Percentiles rank a stretch among this genome's conserved stretches.
Conservation (phyloP, 2,329 filamentous ascomycete genomes). For the Knufia petricola region DNA sequence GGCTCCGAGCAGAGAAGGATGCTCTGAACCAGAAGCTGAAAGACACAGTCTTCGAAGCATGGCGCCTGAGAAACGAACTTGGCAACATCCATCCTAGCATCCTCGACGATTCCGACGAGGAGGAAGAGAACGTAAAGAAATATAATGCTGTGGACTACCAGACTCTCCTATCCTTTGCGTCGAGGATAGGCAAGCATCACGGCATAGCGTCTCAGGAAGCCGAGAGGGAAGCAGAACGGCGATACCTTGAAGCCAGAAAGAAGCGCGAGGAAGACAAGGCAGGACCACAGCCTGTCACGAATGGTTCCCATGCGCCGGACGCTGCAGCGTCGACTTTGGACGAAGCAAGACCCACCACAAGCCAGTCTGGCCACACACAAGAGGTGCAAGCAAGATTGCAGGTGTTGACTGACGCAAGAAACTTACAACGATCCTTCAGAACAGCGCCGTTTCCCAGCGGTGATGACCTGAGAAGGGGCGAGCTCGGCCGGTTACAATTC, state of each 20-base stretch:
- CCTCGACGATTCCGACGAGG: constrained; percentile 24
- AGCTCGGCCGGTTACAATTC: constrained; percentile 38
- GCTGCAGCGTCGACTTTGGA: background rate
- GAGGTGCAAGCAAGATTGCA: constrained; percentile 25
- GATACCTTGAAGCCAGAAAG: constrained; percentile 13
- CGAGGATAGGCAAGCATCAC: constrained; percentile 40
- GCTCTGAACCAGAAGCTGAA: constrained; percentile 33
- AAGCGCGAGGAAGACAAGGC: constrained; percentile 14
- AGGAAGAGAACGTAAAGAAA: constrained; percentile 23
- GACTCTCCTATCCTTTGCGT: constrained; percentile 36
- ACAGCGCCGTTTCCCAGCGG: constrained; percentile 38
- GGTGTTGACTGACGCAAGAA: constrained; percentile 30
- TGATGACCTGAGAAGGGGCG: constrained; percentile 35
- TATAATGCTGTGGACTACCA: constrained; percentile 33
- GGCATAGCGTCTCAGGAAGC: constrained; percentile 36
- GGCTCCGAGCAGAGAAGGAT: constrained; percentile 32
- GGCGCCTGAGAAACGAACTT: constrained; percentile 33
- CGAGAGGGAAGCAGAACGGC: constrained; percentile 24
- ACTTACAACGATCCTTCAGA: constrained; percentile 31
- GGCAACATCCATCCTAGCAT: constrained; percentile 27
- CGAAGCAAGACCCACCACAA: constrained; percentile 4
- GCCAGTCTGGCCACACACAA: constrained; percentile 5
- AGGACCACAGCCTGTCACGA: background rate
- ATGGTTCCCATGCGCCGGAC: background rate
- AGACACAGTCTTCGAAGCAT: constrained; percentile 32